Conservation (phyloP, 2,329 filamentous ascomycete genomes). For the Epichloe hybrida region DNA sequence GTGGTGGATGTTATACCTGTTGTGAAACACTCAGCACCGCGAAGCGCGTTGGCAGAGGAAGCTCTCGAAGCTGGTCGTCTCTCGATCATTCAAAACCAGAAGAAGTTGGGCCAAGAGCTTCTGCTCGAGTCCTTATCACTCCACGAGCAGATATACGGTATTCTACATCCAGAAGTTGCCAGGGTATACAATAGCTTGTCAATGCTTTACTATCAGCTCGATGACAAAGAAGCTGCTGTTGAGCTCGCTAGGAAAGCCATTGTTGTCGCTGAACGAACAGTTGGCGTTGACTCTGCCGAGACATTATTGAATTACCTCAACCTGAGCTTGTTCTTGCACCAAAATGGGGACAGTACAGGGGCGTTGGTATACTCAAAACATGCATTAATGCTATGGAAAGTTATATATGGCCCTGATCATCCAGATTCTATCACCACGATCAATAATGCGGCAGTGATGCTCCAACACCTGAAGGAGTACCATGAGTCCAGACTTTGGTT, state of each 20-base stretch:
- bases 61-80: conserved; percentile 91
- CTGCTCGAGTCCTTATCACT: conserved; percentile 90
- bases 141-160: conserved; percentile 97
- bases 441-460: conserved; percentile 98
- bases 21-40: conserved; percentile 85
- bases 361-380: conserved; percentile 87
- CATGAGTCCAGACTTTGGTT: conserved; percentile 95
- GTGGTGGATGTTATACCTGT: conserved; percentile 87
- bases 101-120: conserved; percentile 89
- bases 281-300: conserved; percentile 86
- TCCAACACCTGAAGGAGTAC: conserved; percentile 89
- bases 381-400: conserved; percentile 88
- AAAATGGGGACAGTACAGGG: conserved; percentile 73
- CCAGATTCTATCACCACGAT: conserved; percentile 98
- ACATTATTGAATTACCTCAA: conserved; percentile 94
- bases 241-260: conserved; percentile 94
- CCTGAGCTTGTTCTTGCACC: conserved; percentile 85
- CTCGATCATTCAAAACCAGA: conserved; percentile 89
- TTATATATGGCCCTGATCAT: conserved; percentile 87
- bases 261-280: conserved; percentile 85
- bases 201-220: conserved; percentile 93
- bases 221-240: conserved; percentile 90
- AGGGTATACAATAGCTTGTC: conserved; percentile 90
- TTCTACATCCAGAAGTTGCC: conserved; percentile 90
- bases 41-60: conserved; percentile 85